phyloP scores from a whole-genome alignment of 345 rosid genomes.

The Fremontodendron californicum region DNA sequence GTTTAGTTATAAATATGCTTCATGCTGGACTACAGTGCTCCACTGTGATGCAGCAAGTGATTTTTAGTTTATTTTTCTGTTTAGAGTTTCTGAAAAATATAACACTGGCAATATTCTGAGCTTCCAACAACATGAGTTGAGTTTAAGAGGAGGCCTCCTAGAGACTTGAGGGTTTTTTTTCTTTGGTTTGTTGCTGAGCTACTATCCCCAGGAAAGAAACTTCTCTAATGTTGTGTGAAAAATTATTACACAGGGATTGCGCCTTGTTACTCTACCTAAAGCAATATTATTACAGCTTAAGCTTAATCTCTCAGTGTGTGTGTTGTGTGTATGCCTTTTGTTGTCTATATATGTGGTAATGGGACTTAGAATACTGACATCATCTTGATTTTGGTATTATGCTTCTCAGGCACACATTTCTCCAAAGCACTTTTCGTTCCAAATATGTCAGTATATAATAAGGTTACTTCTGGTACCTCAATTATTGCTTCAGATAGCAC shows the following conservation, averaged over 20 bases:
- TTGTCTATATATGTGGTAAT: background rate
- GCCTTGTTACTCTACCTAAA: background rate
- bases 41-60: background rate
- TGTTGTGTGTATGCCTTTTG: background rate
- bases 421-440: slow-evolving; percentile 82
- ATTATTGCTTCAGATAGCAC: slow-evolving; percentile 37
- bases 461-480: slow-evolving; percentile 61
- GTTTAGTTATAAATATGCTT: background rate
- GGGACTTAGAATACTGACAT: background rate
- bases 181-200: background rate
- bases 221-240: background rate
- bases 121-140: background rate
- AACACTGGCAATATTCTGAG: background rate
- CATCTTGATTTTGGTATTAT: slow-evolving; percentile 11
- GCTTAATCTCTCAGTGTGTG: background rate
- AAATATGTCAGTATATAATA: slow-evolving; percentile 68
- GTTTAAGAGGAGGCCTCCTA: background rate
- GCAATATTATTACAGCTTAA: background rate
- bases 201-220: background rate
- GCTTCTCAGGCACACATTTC: slow-evolving; percentile 60
- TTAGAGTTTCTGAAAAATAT: background rate
- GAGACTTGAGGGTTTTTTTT: background rate
- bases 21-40: background rate
- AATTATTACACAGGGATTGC: background rate
- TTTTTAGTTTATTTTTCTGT: background rate